These are phyloP conservation scores for Fusarium albidum DNA, from an alignment of 2,329 filamentous ascomycete genomes.

Conservation along the genomic window DNA sequence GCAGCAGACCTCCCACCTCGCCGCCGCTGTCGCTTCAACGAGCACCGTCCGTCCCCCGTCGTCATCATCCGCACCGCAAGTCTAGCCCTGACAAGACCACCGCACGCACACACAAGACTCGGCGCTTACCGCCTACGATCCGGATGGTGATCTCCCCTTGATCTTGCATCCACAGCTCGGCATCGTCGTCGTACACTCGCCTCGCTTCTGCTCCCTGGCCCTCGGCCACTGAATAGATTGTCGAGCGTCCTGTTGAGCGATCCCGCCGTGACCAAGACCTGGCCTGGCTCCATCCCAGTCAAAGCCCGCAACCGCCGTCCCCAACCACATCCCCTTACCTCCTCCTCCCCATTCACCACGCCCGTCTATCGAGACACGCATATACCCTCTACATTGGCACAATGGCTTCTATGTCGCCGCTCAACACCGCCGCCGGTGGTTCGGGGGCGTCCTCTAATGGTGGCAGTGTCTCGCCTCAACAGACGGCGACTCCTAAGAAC, in stretches of 20 bases:
- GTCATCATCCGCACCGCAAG: constrained; percentile 44
- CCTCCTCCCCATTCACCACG: constrained; percentile 29
- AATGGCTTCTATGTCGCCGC: constrained; percentile 59
- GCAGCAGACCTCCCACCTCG: constrained; percentile 13
- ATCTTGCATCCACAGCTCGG: constrained; percentile 33
- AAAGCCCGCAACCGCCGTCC: constrained; percentile 46
- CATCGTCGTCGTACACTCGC: constrained; percentile 25
- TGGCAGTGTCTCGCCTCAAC: constrained; percentile 57
- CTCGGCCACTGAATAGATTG: constrained; percentile 37
- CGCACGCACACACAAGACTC: constrained; percentile 33
- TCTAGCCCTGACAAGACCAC: constrained; percentile 39
- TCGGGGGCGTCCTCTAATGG: constrained; percentile 50
- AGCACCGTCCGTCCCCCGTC: constrained; percentile 32
- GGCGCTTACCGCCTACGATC: constrained; percentile 47
- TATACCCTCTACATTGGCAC: constrained; percentile 39
- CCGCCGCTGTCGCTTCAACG: constrained; percentile 31
- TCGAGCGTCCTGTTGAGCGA: constrained; percentile 40
- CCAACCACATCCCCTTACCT: constrained; percentile 33
- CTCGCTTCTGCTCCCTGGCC: constrained; percentile 33
- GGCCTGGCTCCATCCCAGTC: constrained; percentile 39
- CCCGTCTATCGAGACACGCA: constrained; percentile 37
- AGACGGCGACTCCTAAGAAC: constrained; percentile 68
- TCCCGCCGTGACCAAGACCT: constrained; percentile 38
- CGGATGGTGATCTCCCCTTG: constrained; percentile 42
- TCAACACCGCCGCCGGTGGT: constrained; percentile 45